These are phyloP conservation scores for Aspergillus versicolor DNA, from an alignment of 2,329 filamentous ascomycete species.

Conservation along the genomic window DNA sequence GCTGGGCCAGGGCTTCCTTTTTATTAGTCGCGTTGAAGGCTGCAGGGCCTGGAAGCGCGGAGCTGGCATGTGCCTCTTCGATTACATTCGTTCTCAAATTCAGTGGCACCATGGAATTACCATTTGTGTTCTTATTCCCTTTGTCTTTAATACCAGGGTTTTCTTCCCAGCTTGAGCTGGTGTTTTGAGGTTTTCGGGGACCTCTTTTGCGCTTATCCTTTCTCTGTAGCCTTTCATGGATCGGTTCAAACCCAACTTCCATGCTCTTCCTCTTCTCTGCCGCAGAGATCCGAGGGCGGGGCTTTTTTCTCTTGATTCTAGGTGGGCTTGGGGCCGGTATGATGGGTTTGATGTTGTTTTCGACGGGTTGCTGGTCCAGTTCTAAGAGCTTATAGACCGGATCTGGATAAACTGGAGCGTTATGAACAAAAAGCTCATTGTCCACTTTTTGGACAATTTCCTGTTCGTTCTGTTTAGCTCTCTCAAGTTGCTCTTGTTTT, in stretches of 20 bases:
- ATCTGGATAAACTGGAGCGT: not conserved
- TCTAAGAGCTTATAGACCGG: not conserved
- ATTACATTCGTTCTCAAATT: constrained; percentile 21
- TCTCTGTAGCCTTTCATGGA: not conserved
- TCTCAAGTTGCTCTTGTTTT: not conserved
- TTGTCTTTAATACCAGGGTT: too few species aligned
- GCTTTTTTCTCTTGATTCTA: not conserved
- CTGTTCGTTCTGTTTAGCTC: not conserved
- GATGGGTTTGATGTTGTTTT: not conserved
- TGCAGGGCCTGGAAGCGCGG: constrained; percentile 23
- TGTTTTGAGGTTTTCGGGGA: too few species aligned
- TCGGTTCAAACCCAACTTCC: constrained; percentile 12
- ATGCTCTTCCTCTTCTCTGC: constrained; percentile 17
- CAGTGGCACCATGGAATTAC: constrained; percentile 12
- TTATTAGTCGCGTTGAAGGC: constrained; percentile 24
- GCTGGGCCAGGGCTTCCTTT: constrained; percentile 30
- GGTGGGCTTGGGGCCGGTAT: too few species aligned
- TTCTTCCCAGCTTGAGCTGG: too few species aligned
- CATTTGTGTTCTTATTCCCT: too few species aligned
- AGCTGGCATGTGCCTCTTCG: constrained; percentile 28
- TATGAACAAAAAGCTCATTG: not conserved
- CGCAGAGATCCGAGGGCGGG: constrained; percentile 13
- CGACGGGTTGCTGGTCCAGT: not conserved
- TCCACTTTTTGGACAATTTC: constrained; percentile 3
- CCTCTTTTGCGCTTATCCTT: not conserved